Base-by-base conservation (phyloP, 2,329 filamentous ascomycete genomes). In the Chrysosporium keratinophilum region DNA sequence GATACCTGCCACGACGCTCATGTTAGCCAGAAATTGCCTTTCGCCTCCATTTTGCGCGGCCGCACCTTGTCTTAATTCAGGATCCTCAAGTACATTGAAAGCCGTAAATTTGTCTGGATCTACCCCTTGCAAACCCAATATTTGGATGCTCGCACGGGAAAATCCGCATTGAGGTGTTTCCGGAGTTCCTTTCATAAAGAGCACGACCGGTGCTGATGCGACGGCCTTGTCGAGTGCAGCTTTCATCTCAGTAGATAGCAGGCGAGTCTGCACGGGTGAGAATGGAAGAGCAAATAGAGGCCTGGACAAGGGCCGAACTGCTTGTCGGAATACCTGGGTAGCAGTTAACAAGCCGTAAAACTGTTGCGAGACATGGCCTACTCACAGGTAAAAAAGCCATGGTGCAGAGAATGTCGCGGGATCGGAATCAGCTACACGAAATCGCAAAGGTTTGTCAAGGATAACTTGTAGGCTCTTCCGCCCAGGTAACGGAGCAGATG, bases 171-270 rank as follows among this genome's bases (percentile, higher is more conserved):
- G 90, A 17, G 93, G 93, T 57, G 82, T 88, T 74, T 96, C 90
- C 55, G 93, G 93, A 1, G 93, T 97, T 56, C 93, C 93, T 77
- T 98, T 98, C 93, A 98, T 98, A 78, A 98, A 98, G 54, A 98
- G 78, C 0, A 98, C 93, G 0, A 98, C 91, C 1, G 91, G 91
- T 0, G 90, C 86, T 0, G 89, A 90, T 20, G 75, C 77, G 14
- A 98, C 84, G 33, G 91, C 91, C 69, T 89, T 88, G 71, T 96
- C 88, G 64, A 98, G 97, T 23, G 90, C 89, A 39, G 81, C 73
- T 58, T 80, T 82, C 10, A 87, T 93, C 66, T 88, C 80, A 62
- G 84, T 80, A 33, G 91, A 96, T 46, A 98, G 80, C 40, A 88
- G 78, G 15, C 58, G 53, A 34, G 50, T 46, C 34, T 58, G 56